Evolutionary conservation across 2,329 filamentous ascomycete species (phyloP).

Genomic region (Thielaviopsis punctulata): DNA sequence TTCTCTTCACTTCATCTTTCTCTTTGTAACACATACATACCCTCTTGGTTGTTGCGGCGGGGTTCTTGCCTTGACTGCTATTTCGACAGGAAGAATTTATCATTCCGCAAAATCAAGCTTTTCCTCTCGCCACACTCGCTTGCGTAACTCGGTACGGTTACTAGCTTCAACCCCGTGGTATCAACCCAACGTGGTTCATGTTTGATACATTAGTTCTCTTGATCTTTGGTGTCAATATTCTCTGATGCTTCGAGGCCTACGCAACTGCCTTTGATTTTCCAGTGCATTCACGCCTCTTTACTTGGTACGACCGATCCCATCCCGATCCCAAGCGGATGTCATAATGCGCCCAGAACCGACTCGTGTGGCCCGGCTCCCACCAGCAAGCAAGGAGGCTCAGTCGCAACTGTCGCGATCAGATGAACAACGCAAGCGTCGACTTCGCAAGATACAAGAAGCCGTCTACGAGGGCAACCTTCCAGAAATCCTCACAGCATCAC

Average conservation of each 20-base stretch:
- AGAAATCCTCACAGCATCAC: slow-evolving; percentile 4
- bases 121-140: neutral
- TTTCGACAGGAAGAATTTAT: neutral
- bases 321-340: neutral
- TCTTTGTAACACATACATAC: too few species aligned
- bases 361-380: neutral
- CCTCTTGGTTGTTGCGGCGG: too few species aligned
- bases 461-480: slow-evolving; percentile 6
- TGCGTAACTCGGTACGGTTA: neutral
- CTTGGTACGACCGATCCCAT: neutral
- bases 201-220: neutral
- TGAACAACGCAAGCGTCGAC: neutral
- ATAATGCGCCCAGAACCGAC: neutral
- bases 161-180: neutral
- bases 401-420: neutral
- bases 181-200: neutral
- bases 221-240: neutral
- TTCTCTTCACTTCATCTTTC: too few species aligned
- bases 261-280: neutral
- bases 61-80: neutral
- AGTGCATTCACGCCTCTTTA: neutral
- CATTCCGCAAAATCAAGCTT: neutral
- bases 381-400: neutral
- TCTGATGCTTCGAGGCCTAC: neutral
- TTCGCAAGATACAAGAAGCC: slow-evolving; percentile 1